Conservation (phyloP, 768 basidiomycete genomes). For the Sporobolomyces roseus region DNA sequence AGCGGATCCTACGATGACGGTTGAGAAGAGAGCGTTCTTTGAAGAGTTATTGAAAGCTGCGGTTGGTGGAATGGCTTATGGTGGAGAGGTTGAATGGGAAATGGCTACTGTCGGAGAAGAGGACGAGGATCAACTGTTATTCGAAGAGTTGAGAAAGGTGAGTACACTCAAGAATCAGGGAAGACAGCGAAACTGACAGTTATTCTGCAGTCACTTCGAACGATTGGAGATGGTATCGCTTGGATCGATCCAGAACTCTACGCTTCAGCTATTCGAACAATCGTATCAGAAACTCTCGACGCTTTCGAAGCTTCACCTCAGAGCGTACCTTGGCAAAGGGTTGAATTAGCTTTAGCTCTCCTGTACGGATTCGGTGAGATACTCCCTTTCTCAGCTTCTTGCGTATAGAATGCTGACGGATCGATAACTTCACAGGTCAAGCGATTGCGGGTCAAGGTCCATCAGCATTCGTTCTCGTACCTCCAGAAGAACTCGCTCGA, state of each 20-base stretch:
- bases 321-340: slow-evolving; percentile 79
- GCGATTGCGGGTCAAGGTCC: slow-evolving; percentile 63
- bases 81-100: slow-evolving; percentile 55
- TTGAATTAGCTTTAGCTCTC: slow-evolving; percentile 87
- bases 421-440: slow-evolving; percentile 33
- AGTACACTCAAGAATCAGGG: slow-evolving; percentile 25
- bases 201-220: slow-evolving; percentile 66
- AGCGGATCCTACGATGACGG: slow-evolving; percentile 47
- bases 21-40: slow-evolving; percentile 68
- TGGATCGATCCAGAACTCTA: slow-evolving; percentile 81
- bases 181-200: slow-evolving; percentile 1
- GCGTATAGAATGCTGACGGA: not conserved
- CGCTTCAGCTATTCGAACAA: slow-evolving; percentile 66
- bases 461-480: slow-evolving; percentile 75
- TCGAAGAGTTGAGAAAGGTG: slow-evolving; percentile 81
- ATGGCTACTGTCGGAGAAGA: slow-evolving; percentile 58
- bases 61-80: slow-evolving; percentile 87
- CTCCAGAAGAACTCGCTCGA: slow-evolving; percentile 55
- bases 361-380: slow-evolving; percentile 76
- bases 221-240: slow-evolving; percentile 79
- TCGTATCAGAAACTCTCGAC: slow-evolving; percentile 70
- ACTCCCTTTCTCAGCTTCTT: not conserved
- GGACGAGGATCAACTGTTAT: slow-evolving; percentile 83
- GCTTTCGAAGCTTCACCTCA: slow-evolving; percentile 59
- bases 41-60: slow-evolving; percentile 70